Base-by-base conservation (phyloP, 768 basidiomycete genomes). In the Termitomyces sp. region DNA sequence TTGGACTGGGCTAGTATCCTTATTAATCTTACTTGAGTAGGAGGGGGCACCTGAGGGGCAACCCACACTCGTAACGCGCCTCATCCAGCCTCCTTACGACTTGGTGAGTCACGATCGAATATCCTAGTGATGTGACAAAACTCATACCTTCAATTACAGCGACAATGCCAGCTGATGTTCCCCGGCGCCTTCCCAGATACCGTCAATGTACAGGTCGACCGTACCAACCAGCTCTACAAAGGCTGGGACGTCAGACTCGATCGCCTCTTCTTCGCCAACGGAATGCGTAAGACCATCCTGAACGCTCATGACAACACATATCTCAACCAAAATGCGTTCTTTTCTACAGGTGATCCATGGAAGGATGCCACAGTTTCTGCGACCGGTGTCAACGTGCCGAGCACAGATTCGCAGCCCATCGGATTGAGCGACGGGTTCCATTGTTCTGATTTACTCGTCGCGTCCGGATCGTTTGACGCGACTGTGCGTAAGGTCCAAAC, bases 141-240 rank as follows among this genome's bases (percentile, higher is more conserved):
- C 47, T 22, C 20, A 53, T 20, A 56, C 9, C 47, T 55, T 9
- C 7, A 40, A 55, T 47, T 7, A 26, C 64, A 87, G 85, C 78
- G 88, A 18, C 85, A 84, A 81, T 89, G 88, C 70, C 79, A 80
- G 58, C 73, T 80, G 62, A 82, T 83, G 81, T 89, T 88, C 74
- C 81, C 86, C 1, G 74, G 73, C 5, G 81, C 79, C 12, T 89
- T 86, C 76, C 70, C 76, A 2, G 65, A 63, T 0, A 71, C 78
- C 0, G 81, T 81, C 3, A 67, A 69, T 4, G 82, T 84, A 0
- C 71, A 80, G 12, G 74, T 73, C 0, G 63, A 60, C 0, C 65
- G 65, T 9, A 84, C 82, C 10, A 81, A 89, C 65, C 36, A 27
- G 5, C 70, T 70, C 14, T 89, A 87, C 67, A 65, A 71, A 8